Evolutionary conservation across 352 stramenopile genomes (phyloP).

Genomic region (Pythium periplocum): DNA sequence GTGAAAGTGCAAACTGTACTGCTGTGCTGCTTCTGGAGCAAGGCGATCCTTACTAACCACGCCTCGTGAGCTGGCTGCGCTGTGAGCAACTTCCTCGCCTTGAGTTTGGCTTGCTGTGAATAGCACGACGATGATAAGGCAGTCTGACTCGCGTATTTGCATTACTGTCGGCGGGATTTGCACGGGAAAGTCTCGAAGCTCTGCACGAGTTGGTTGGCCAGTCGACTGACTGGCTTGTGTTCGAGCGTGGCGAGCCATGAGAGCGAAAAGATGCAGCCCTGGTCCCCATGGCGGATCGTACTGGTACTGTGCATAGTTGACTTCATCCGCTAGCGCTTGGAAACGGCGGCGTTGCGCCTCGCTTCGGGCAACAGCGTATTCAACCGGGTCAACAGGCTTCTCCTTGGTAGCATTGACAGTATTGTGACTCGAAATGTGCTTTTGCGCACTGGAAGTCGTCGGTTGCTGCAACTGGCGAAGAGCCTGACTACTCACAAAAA

Average conservation of each 20-base stretch:
- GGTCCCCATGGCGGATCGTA: conserved; percentile 26
- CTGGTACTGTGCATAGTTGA: conserved; percentile 34
- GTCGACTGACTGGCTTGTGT: background rate
- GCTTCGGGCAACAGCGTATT: background rate
- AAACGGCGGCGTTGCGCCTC: conserved; percentile 25
- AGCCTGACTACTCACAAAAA: conserved; percentile 32
- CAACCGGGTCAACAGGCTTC: too few species aligned
- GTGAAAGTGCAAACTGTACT: too few species aligned
- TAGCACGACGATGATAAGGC: too few species aligned
- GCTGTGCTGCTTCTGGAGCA: too few species aligned
- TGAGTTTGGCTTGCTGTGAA: too few species aligned
- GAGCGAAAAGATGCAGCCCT: conserved; percentile 44
- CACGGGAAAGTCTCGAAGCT: too few species aligned
- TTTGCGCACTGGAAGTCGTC: conserved; percentile 43
- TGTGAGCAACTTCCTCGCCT: too few species aligned
- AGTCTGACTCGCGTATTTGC: conserved; percentile 4
- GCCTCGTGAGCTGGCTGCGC: too few species aligned
- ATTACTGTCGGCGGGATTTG: conserved; percentile 1
- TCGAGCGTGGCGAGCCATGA: conserved; percentile 24
- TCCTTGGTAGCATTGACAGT: background rate
- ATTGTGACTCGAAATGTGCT: conserved; percentile 26
- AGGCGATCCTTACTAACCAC: too few species aligned
- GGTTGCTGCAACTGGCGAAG: conserved; percentile 35
- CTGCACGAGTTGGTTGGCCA: conserved; percentile 8
- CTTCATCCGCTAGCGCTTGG: conserved; percentile 30